Conservation (phyloP, 768 basidiomycete species). For the Boletus insuetus region DNA sequence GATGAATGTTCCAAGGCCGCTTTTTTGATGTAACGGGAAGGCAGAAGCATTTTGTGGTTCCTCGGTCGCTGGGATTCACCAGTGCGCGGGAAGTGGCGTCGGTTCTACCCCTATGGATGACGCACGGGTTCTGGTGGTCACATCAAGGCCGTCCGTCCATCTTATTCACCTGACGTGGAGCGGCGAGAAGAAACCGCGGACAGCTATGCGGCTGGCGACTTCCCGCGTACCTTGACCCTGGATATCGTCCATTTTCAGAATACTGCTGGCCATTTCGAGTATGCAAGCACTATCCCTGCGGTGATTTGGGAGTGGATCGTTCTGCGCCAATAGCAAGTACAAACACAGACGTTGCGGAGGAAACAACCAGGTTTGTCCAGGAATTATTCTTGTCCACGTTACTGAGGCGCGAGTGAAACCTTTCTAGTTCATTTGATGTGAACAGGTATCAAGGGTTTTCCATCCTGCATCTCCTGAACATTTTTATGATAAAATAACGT, state of each 20-base stretch:
- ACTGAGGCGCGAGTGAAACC: slow-evolving; percentile 6
- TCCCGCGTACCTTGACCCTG: slow-evolving; percentile 9
- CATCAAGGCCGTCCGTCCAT: slow-evolving; percentile 5
- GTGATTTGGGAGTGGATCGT: slow-evolving; percentile 14
- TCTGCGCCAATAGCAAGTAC: slow-evolving; percentile 2
- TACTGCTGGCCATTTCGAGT: neutral
- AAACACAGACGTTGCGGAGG: neutral
- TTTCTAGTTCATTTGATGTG: neutral
- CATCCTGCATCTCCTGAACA: neutral
- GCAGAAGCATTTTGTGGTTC: slow-evolving; percentile 14
- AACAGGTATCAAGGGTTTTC: neutral
- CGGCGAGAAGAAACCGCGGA: slow-evolving; percentile 12
- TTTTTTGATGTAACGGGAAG: slow-evolving; percentile 38
- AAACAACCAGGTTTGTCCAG: slow-evolving; percentile 13
- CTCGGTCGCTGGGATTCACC: slow-evolving; percentile 19
- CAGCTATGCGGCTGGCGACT: slow-evolving; percentile 3
- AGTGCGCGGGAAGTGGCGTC: slow-evolving; percentile 16
- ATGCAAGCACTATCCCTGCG: slow-evolving; percentile 1
- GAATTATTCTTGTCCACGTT: neutral
- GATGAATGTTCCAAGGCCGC: slow-evolving; percentile 46
- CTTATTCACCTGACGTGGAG: slow-evolving; percentile 14
- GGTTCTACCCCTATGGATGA: slow-evolving; percentile 16
- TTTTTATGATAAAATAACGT: neutral
- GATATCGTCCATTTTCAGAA: slow-evolving; percentile 6
- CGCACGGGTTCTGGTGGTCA: slow-evolving; percentile 1